Base-by-base conservation (phyloP, 2,329 filamentous ascomycete species). In the Arthrinium phaeospermum region DNA sequence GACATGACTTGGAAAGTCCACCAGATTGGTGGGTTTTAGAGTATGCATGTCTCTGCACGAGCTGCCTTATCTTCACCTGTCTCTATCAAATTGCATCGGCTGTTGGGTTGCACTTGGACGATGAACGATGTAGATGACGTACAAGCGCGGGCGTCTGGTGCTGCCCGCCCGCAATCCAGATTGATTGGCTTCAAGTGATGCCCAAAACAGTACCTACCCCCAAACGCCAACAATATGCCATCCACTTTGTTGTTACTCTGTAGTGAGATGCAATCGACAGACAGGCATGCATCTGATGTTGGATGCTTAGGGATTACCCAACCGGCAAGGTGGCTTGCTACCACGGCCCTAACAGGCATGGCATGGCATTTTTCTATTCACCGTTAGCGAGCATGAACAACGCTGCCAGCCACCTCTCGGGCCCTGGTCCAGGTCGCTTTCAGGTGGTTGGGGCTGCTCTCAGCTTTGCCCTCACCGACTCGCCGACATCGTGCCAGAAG, bases 381-480 rank as follows among this genome's bases (percentile, higher is more conserved):
- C 53, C 53, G 53, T 61, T 61, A 61, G 53, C 53, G 16, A 61
- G 53, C 53, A 19, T 30, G 8, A 8, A 19, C 41, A 19, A 16
- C 22, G 57, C 34, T 34, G 34, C 57, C 57, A 64, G 57, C 57
- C 57, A 64, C 57, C 14, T 13, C 53, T 22, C 19, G 53, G 53
- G 37, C 27, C 30, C 30, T 61, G 16, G 53, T 34, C 57, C 57
- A 41, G 57, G 34, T 64, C 57, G 57, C 4, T 64, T 30, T 34
- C 19, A n/a, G 57, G 57, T 64, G 57, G 57, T 64, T 64, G 57
- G 57, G 27, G 30, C 41, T 37, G 57, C 57, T 41, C 41, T 41
- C 57, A 14, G 22, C 19, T 4, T 13, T 37, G 34, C 8, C 8
- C 57, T 64, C 57, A 64, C 57, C 57, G 57, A 64, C 57, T 64